Evolutionary conservation across 805 yeast species (phyloP), one percentile per base, ranked within the genome.

Genomic region (Pichia phayaonensis): DNA sequence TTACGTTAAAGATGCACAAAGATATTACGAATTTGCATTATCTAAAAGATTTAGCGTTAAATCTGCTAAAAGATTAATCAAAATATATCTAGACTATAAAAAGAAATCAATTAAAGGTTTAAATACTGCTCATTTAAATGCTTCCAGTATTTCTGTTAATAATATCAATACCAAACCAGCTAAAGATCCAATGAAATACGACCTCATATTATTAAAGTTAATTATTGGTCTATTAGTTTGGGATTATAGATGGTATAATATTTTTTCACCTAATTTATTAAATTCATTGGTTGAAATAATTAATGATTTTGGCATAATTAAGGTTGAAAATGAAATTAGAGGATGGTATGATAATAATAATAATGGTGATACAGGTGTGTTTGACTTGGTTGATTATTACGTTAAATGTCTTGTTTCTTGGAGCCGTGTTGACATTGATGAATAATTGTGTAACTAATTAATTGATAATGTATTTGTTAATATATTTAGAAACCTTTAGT

Each of bases 171-270:
- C 38, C 12, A 47, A 12, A 46, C n/a, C 43, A 20, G 20, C 40
- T 12, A 41, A 43, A 15, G 53, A 50, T 44, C 50, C 50, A 15
- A 57, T 52, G 24, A 66, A 72, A 50, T 66, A 78, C 47, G 80
- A 82, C 60, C 77, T 74, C 46, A 72, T 75, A 55, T 79, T 88
- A 13, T 72, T 90, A 52, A 89, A 84, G 51, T 70, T 84, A 22
- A 68, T 82, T 50, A 87, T 90, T 36, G 86, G 85, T 60, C 71
- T 94, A 48, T 71, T 84, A n/a, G 95, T 94, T n/a, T 95, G 98
- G 97, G 86, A 89, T 63, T 97, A 90, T 67, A 80, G 99, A 62
- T 94, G 99, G 99, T 95, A 92, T 69, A 79, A 83, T 56, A 97
- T 92, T 57, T 92, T 90, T 62, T 83, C 95, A 10, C 86, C 95